A percentile compares a stretch with the other conserved stretches of the same genome.
Evolutionary conservation across 306 rosid genomes (phyloP).

Genomic region (Purshia tridentata): DNA sequence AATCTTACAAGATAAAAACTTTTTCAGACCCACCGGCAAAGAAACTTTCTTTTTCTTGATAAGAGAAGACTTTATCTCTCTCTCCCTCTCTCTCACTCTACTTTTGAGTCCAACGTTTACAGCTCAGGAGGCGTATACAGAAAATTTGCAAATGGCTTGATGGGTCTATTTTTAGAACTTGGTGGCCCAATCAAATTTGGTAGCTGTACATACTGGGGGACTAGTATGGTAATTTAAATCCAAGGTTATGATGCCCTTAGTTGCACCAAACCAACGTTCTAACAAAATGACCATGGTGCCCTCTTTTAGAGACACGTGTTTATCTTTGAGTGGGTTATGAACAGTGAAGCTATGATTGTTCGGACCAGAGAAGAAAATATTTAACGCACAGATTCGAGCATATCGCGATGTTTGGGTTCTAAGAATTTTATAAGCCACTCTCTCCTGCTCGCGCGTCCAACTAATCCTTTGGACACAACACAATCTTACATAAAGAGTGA

Average conservation of each 20-base stretch:
- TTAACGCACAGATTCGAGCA: constrained; percentile 7
- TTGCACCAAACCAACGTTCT: background rate
- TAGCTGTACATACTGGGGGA: constrained; percentile 36
- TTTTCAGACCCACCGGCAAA: constrained; percentile 21
- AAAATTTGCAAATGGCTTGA: constrained; percentile 10
- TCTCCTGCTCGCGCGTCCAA: background rate
- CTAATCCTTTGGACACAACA: background rate
- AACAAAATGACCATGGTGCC: constrained; percentile 30
- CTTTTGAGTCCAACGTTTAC: constrained; percentile 24
- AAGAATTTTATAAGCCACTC: background rate
- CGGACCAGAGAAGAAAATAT: background rate
- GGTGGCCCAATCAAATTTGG: constrained; percentile 31
- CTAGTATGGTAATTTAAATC: constrained; percentile 24
- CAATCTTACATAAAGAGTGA: background rate
- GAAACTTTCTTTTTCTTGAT: constrained; percentile 2
- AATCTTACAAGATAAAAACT: constrained; percentile 17
- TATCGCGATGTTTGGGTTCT: background rate
- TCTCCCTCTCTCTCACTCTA: constrained; percentile 8
- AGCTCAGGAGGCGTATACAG: constrained; percentile 36
- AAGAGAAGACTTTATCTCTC: constrained; percentile 11
- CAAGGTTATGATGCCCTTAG: constrained; percentile 22
- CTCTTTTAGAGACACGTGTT: constrained; percentile 2
- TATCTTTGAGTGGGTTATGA: background rate
- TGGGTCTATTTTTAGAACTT: constrained; percentile 21
- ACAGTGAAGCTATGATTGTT: background rate